Conservation (phyloP, 495 filamentous ascomycete genomes). For the Penicillium arizonense region DNA sequence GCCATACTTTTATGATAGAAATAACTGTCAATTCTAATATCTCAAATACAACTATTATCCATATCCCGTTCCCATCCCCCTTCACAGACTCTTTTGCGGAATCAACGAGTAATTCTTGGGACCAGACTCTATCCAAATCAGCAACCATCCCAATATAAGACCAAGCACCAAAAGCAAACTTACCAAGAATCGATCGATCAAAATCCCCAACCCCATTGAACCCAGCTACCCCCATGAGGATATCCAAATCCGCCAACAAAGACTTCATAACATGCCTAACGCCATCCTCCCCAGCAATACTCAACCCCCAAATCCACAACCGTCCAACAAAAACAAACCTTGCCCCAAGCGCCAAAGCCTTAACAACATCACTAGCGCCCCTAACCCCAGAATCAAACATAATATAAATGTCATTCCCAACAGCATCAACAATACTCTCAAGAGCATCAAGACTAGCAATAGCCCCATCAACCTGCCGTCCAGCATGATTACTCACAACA, state of each 20-base stretch:
- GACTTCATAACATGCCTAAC: conserved; percentile 65
- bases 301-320: conserved; percentile 61
- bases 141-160: background rate
- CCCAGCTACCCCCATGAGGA: conserved; percentile 63
- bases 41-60: background rate
- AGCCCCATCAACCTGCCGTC: conserved; percentile 62
- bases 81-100: conserved; percentile 33
- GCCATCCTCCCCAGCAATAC: conserved; percentile 58
- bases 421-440: conserved; percentile 61
- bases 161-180: conserved; percentile 4
- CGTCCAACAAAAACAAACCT: conserved; percentile 64
- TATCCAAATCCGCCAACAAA: conserved; percentile 65
- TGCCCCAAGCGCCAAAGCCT: conserved; percentile 63
- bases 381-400: conserved; percentile 65
- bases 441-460: conserved; percentile 59
- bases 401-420: conserved; percentile 50
- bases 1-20: background rate
- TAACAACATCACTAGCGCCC: conserved; percentile 56
- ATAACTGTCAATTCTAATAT: background rate
- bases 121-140: conserved; percentile 34
- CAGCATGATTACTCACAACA: conserved; percentile 61
- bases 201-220: conserved; percentile 55
- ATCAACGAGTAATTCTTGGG: conserved; percentile 42
- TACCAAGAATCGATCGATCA: conserved; percentile 37
- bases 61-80: background rate